Evolutionary conservation across 345 rosid genomes (phyloP).

Genomic region (Ceriops zippeliana): DNA sequence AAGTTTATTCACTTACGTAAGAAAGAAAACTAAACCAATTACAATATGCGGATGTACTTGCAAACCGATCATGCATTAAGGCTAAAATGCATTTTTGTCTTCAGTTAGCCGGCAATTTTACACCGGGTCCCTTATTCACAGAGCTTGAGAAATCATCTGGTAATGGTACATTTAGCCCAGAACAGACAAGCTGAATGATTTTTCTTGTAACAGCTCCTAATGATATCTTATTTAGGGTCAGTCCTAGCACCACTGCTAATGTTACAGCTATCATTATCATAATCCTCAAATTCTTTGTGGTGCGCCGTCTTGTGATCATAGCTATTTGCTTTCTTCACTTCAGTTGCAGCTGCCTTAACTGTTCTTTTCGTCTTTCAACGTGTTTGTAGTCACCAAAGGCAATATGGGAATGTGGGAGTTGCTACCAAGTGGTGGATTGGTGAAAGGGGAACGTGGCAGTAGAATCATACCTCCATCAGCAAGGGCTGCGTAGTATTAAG

Average conservation of each 20-base stretch:
- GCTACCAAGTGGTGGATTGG: conserved; percentile 78
- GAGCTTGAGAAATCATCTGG: conserved; percentile 44
- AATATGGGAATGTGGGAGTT: conserved; percentile 70
- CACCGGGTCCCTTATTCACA: conserved; percentile 23
- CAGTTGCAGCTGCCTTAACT: conserved; percentile 24
- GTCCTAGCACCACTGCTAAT: conserved; percentile 25
- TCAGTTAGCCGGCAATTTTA: background rate
- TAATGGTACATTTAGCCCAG: conserved; percentile 66
- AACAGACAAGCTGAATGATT: conserved; percentile 64
- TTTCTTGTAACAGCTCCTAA: conserved; percentile 57
- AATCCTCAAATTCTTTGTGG: conserved; percentile 17
- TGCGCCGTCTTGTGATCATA: conserved; percentile 15
- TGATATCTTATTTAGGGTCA: conserved; percentile 83
- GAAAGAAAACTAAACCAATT: too few relatives aligned
- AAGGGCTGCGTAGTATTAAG: conserved; percentile 86
- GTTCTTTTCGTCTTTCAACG: conserved; percentile 31
- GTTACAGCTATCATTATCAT: conserved; percentile 23
- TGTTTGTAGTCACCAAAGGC: conserved; percentile 27
- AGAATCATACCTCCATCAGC: conserved; percentile 68
- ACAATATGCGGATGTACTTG: too few relatives aligned
- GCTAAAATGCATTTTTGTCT: background rate
- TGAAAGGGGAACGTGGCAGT: conserved; percentile 61
- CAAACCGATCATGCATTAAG: too few relatives aligned
- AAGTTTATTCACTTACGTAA: too few relatives aligned
- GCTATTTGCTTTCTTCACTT: conserved; percentile 29